A percentile compares a stretch with the other conserved stretches of the same genome.
Evolutionary conservation across 2,329 filamentous ascomycete species (phyloP).

Genomic region (Trichoderma arundinaceum): DNA sequence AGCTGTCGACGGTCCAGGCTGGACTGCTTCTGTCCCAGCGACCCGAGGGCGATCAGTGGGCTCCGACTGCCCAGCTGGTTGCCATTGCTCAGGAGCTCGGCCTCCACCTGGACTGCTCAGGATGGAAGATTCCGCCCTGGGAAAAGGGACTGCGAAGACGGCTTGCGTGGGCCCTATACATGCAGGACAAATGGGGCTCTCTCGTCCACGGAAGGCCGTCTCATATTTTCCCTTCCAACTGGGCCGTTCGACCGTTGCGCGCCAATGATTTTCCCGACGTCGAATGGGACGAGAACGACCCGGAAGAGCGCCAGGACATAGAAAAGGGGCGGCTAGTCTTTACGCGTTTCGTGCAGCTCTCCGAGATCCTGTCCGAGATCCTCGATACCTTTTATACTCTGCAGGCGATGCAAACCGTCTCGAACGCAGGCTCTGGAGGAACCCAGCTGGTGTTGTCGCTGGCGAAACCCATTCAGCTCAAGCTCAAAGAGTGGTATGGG

Average conservation of each 20-base stretch:
- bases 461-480: constrained; percentile 81
- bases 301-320: constrained; percentile 67
- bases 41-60: constrained; percentile 80
- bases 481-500: constrained; percentile 82
- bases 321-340: constrained; percentile 74
- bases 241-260: constrained; percentile 73
- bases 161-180: constrained; percentile 88
- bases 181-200: constrained; percentile 92
- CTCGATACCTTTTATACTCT: constrained; percentile 84
- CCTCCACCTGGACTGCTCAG: constrained; percentile 83
- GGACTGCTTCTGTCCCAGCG: constrained; percentile 76
- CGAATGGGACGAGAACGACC: constrained; percentile 66
- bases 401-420: constrained; percentile 72
- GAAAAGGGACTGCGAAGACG: constrained; percentile 84
- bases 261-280: constrained; percentile 75
- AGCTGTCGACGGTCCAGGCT: constrained; percentile 80
- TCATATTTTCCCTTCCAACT: constrained; percentile 71
- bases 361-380: constrained; percentile 77
- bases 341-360: constrained; percentile 75
- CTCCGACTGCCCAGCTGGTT: constrained; percentile 83
- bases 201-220: constrained; percentile 85
- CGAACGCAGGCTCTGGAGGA: constrained; percentile 69
- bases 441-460: constrained; percentile 75
- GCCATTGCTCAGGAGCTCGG: constrained; percentile 87
- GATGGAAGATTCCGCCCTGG: constrained; percentile 88